phyloP scores from a whole-genome alignment of 1,284 basidiomycete genomes.

The Cutaneotrichosporon spelunceum region DNA sequence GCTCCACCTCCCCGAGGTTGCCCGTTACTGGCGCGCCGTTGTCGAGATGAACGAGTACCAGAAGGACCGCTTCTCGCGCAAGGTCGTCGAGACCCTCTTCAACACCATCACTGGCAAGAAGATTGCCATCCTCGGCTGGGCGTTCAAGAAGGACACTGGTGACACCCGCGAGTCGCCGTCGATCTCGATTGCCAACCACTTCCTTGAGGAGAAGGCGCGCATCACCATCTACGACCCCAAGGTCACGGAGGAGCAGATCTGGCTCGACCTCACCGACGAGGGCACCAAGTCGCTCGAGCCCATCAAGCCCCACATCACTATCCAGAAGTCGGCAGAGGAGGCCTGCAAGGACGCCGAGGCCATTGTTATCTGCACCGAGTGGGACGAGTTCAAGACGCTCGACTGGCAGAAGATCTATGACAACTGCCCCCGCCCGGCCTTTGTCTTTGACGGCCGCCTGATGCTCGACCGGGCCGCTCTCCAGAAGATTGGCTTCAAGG shows the following conservation, averaged over 20 bases:
- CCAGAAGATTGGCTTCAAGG: slow-evolving; percentile 87
- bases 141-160: slow-evolving; percentile 94
- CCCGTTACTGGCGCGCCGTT: slow-evolving; percentile 93
- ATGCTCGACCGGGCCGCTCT: slow-evolving; percentile 77
- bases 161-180: slow-evolving; percentile 97
- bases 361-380: slow-evolving; percentile 83
- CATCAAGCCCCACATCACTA: slow-evolving; percentile 78
- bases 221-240: slow-evolving; percentile 92
- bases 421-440: slow-evolving; percentile 92
- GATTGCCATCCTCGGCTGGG: slow-evolving; percentile 86
- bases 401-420: slow-evolving; percentile 81
- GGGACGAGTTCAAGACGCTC: slow-evolving; percentile 91
- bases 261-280: slow-evolving; percentile 57
- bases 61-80: slow-evolving; percentile 81
- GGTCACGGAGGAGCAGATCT: slow-evolving; percentile 57
- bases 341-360: slow-evolving; percentile 88
- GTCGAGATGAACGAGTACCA: slow-evolving; percentile 97
- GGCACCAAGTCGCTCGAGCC: slow-evolving; percentile 45
- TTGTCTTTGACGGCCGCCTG: slow-evolving; percentile 72
- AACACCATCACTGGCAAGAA: slow-evolving; percentile 80
- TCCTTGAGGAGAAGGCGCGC: slow-evolving; percentile 81
- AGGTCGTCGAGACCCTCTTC: slow-evolving; percentile 91
- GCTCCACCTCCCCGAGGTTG: slow-evolving; percentile 92
- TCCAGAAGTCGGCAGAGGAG: slow-evolving; percentile 72
- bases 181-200: slow-evolving; percentile 90